Evolutionary conservation across 805 yeast species (phyloP), one percentile per base, ranked within the genome.

Genomic region (Candida pseudoglaebosa): DNA sequence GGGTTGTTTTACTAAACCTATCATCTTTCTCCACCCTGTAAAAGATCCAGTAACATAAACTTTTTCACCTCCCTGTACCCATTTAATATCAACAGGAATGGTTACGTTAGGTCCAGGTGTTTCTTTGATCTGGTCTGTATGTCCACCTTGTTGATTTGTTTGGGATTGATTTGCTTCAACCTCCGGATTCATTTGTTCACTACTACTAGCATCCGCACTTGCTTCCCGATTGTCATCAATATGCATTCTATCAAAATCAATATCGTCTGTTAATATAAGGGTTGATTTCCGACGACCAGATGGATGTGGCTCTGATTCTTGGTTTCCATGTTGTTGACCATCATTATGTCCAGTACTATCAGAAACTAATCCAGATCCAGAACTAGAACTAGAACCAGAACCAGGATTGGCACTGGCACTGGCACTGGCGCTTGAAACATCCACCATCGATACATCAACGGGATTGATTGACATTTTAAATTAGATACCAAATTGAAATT

Each of bases 1-100:
- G 7, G 52, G 69, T 62, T 60, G 77, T 60, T 67, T 69, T 21
- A 73, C 73, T 51, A 93, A 67, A 28, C 95, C 95, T 54, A 91
- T 90, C 98, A 93, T 91, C 62, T 90, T 91, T 49, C 96, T 73
- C 98, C 99, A 93, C 3, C 96, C 96, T 0, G 99, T 93, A 63
- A 91, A 91, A 1, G 97, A 85, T 36, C 99, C 99, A 24, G 97
- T 93, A 10, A 91, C 96, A 59, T 89, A 93, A 2, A 93, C 98
- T 52, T 85, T 85, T 36, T 77, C 77, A 44, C 99, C 99, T n/a
- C 98, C 98, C 61, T 91, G 96, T 13, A 80, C 81, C 99, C 99
- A 91, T 47, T 78, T 79, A 41, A 89, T 83, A 40, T 83, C 89
- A 1, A 88, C 71, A 1, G 80, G 80, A 9, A 67, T 56, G 4